Evolutionary conservation across 768 basidiomycete genomes (phyloP).

Genomic region (Trametes cubensis): DNA sequence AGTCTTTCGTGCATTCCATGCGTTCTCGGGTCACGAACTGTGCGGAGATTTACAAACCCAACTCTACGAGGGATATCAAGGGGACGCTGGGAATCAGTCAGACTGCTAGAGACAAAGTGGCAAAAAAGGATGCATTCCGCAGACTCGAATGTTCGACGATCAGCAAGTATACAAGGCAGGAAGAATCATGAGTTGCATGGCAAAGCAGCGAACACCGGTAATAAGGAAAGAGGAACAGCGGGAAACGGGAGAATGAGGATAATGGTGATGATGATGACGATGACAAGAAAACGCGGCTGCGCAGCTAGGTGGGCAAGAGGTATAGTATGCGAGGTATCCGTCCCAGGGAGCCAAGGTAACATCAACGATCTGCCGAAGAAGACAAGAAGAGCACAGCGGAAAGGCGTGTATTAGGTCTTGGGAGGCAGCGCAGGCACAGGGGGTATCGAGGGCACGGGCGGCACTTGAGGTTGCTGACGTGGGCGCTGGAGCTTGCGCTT

Average conservation of each 20-base stretch:
- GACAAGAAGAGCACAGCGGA: neutral
- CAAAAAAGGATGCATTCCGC: constrained; percentile 2
- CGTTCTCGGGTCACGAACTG: too few relatives aligned
- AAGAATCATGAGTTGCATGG: constrained; percentile 6
- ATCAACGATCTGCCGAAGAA: neutral
- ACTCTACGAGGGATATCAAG: too few relatives aligned
- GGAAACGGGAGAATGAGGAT: neutral
- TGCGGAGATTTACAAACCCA: too few relatives aligned
- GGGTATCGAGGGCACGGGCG: constrained; percentile 35
- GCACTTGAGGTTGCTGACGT: constrained; percentile 36
- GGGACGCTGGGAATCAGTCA: too few relatives aligned
- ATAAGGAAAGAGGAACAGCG: constrained; percentile 4
- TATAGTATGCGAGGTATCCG: constrained; percentile 36
- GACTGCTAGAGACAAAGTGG: too few relatives aligned
- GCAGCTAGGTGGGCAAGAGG: constrained; percentile 20
- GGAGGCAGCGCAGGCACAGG: constrained; percentile 29
- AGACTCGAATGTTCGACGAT: neutral
- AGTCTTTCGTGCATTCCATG: too few relatives aligned
- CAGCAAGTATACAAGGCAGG: constrained; percentile 18
- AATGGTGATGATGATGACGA: neutral
- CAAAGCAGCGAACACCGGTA: constrained; percentile 2
- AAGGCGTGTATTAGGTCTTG: constrained; percentile 18
- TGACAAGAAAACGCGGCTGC: neutral
- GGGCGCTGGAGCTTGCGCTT: constrained; percentile 62
- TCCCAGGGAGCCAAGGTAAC: constrained; percentile 16